Evolutionary conservation across 257 asterid species (phyloP).

Genomic region (Solanum habrochaites): DNA sequence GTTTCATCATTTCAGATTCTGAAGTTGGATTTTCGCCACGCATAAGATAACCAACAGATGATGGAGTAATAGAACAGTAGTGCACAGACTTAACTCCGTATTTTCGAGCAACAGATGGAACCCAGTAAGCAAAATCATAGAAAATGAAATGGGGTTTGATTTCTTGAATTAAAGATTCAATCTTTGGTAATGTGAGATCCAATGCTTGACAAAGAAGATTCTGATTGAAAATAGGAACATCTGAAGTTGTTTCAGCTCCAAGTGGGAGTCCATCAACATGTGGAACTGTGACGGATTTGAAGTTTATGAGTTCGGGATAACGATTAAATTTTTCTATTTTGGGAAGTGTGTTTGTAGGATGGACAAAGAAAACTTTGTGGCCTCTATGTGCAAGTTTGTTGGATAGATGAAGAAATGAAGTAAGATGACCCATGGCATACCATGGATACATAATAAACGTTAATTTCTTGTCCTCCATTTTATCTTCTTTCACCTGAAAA

Average conservation of each 20-base stretch:
- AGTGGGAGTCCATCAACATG: slow-evolving; percentile 29
- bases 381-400: slow-evolving; percentile 43
- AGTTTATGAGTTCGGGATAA: slow-evolving; percentile 15
- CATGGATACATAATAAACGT: slow-evolving; percentile 43
- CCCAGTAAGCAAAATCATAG: slow-evolving; percentile 14
- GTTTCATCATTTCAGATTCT: slow-evolving; percentile 12
- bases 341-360: slow-evolving; percentile 24
- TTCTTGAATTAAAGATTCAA: background rate
- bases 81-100: slow-evolving; percentile 14
- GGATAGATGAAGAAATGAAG: slow-evolving; percentile 40
- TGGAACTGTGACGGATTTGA: slow-evolving; percentile 26
- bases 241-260: slow-evolving; percentile 36
- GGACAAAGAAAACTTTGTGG: slow-evolving; percentile 28
- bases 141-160: slow-evolving; percentile 5
- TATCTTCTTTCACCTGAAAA: background rate
- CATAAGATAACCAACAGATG: slow-evolving; percentile 20
- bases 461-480: slow-evolving; percentile 6
- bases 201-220: slow-evolving; percentile 30
- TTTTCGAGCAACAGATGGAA: slow-evolving; percentile 8
- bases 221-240: slow-evolving; percentile 26
- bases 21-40: background rate
- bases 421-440: slow-evolving; percentile 56
- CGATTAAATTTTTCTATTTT: slow-evolving; percentile 23
- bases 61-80: slow-evolving; percentile 25
- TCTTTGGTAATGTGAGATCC: slow-evolving; percentile 19